These are phyloP conservation scores for Syzygium grande DNA, from an alignment of 345 rosid genomes.

Conservation along the genomic window DNA sequence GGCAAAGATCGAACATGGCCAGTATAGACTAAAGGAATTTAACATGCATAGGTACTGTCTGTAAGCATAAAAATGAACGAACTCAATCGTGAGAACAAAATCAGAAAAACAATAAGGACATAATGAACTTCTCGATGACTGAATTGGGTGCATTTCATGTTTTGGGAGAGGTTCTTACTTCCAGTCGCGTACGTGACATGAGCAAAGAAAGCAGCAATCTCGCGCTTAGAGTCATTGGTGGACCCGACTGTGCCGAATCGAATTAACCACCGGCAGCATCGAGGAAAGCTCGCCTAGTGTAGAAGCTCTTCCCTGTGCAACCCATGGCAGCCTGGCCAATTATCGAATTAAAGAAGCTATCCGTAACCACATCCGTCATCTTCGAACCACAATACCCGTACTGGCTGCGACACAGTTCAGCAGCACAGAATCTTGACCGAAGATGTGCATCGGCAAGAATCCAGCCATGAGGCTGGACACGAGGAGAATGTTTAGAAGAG, in stretches of 20 bases:
- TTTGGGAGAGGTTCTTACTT: conserved; percentile 27
- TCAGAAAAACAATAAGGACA: too few relatives aligned
- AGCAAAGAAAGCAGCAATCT: conserved; percentile 75
- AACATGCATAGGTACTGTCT: neutral
- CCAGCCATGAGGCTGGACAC: neutral
- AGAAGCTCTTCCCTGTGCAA: conserved; percentile 56
- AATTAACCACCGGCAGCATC: conserved; percentile 36
- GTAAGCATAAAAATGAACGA: too few relatives aligned
- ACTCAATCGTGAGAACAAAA: too few relatives aligned
- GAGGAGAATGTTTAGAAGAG: neutral
- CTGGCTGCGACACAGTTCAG: conserved; percentile 30
- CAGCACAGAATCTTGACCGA: conserved; percentile 22
- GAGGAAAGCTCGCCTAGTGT: conserved; percentile 45
- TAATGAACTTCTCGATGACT: too few relatives aligned
- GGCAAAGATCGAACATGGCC: neutral
- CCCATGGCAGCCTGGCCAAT: conserved; percentile 31
- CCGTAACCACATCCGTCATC: conserved; percentile 28
- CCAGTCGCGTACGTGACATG: conserved; percentile 82
- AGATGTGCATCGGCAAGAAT: neutral
- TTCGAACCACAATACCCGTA: conserved; percentile 31
- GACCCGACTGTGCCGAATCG: conserved; percentile 52
- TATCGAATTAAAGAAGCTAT: conserved; percentile 47
- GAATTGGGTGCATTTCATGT: neutral
- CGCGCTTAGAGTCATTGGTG: conserved; percentile 45
- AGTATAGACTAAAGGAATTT: neutral